phyloP scores from a whole-genome alignment of 2,329 filamentous ascomycete species.

The Colletotrichum higginsianum region DNA sequence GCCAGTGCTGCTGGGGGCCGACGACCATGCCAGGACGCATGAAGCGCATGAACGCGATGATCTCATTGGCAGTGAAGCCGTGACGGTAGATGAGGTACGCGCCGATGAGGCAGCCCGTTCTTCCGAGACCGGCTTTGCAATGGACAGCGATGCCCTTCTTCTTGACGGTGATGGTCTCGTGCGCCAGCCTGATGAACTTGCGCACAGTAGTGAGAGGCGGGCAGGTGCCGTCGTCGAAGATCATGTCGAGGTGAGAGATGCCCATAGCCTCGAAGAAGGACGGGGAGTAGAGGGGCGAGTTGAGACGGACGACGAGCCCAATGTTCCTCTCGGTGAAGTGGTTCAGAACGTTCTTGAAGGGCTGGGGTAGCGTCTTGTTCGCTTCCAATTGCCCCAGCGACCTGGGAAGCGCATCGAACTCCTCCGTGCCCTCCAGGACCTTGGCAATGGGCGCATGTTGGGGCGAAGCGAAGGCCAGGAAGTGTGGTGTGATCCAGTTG shows the following conservation, averaged over 20 bases:
- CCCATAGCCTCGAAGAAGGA: slow-evolving; percentile 97
- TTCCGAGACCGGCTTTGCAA: slow-evolving; percentile 96
- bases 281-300: slow-evolving; percentile 95
- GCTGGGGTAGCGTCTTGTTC: slow-evolving; percentile 80
- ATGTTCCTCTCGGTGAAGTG: slow-evolving; percentile 93
- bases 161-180: slow-evolving; percentile 92
- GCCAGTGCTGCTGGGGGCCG: slow-evolving; percentile 98
- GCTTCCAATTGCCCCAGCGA: slow-evolving; percentile 80
- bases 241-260: slow-evolving; percentile 98
- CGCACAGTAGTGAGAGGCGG: slow-evolving; percentile 90
- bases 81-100: slow-evolving; percentile 98
- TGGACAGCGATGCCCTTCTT: slow-evolving; percentile 97
- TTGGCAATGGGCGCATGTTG: slow-evolving; percentile 84
- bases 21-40: slow-evolving; percentile 99
- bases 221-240: slow-evolving; percentile 98
- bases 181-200: slow-evolving; percentile 94
- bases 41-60: slow-evolving; percentile 98
- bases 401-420: slow-evolving; percentile 82
- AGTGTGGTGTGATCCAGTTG: slow-evolving; percentile 98
- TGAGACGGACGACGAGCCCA: slow-evolving; percentile 93
- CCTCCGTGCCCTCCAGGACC: slow-evolving; percentile 79
- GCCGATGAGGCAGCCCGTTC: slow-evolving; percentile 96
- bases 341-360: slow-evolving; percentile 95
- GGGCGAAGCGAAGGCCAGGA: slow-evolving; percentile 96
- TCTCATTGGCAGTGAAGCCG: slow-evolving; percentile 96